Base-by-base conservation (phyloP, 208 protist species). In the Lotmaria passim region DNA sequence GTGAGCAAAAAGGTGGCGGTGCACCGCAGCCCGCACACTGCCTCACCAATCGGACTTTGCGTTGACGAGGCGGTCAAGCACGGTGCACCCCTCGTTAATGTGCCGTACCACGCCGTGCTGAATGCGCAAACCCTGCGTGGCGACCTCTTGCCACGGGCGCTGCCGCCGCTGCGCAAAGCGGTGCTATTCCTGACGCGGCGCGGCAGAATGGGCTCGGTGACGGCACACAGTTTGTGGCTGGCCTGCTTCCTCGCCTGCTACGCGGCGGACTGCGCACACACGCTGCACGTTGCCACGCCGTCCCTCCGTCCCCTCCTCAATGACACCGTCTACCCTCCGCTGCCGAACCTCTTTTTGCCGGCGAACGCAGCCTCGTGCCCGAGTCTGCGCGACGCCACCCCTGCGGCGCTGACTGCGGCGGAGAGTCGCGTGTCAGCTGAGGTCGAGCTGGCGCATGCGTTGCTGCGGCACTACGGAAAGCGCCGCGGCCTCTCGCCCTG, bases 91-190 rank as follows among this genome's bases (percentile, higher is more conserved):
- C 58, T 96, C 34, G 72, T 89, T 34, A 82, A 57, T 17, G 86
- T 94, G 14, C 91, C 91, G 7, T 94, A 94, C 75, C 60, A 65
- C 30, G 47, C 70, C n/a, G 77, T 83, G 51, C 58, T 93, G 31
- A 94, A 94, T 34, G 71, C 64, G 15, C 82, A 94, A 66, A 94
- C 87, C 7, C 48, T 93, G 36, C 77, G 82, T 23, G 91, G 91
- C 19, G 82, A 81, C 41, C 55, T 79, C 31, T 48, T 81, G 47
- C 83, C 87, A 3, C 53, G n/a, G 0, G 72, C 69, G 0, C 33
- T 93, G 26, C 89, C 88, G 0, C 66, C 91, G 43, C 63, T 87
- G 33, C 48, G 65, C 28, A 67, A 81, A 34, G 74, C 86, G 66
- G 44, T 80, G 38, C 44, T 56, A 0, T 91, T 87, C 44, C 48